Percentiles rank a stretch among this genome's conserved stretches.
phyloP scores from a whole-genome alignment of 306 rosid genomes.

The Begonia fuchsioides region DNA sequence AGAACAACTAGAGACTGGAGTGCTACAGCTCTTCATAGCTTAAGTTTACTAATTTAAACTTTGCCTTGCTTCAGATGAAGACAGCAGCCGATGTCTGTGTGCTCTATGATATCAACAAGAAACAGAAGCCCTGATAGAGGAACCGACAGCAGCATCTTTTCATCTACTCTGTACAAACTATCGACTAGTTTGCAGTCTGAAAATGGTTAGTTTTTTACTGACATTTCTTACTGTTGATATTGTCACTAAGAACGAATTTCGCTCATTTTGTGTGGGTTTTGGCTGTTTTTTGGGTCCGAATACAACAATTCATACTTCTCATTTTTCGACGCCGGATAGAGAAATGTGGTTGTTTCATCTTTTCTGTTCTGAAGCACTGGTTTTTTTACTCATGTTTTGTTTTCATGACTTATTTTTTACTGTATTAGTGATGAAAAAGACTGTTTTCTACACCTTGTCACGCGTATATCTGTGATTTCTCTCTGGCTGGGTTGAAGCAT shows the following conservation, averaged over 20 bases:
- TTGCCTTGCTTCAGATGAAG: conserved; percentile 49
- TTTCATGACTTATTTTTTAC: too few species aligned
- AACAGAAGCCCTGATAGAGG: conserved; percentile 35
- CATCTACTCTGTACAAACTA: conserved; percentile 5
- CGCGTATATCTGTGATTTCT: background rate
- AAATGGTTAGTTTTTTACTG: background rate
- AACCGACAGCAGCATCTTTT: background rate
- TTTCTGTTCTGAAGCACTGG: too few species aligned
- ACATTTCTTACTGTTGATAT: background rate
- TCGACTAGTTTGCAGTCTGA: conserved; percentile 2
- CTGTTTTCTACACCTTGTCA: too few species aligned
- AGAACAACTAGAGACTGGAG: background rate
- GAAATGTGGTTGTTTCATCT: background rate
- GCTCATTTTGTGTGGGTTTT: background rate
- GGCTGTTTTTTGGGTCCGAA: background rate
- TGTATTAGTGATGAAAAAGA: too few species aligned
- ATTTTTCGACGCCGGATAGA: background rate
- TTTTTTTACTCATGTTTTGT: too few species aligned
- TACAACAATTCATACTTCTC: too few species aligned
- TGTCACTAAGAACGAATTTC: background rate
- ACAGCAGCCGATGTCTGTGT: conserved; percentile 70
- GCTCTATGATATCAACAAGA: conserved; percentile 53
- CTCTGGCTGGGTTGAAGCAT: background rate
- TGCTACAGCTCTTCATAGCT: background rate
- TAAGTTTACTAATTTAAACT: background rate